Base-by-base conservation (phyloP, 495 filamentous ascomycete genomes). In the Penicillium bialowiezense region DNA sequence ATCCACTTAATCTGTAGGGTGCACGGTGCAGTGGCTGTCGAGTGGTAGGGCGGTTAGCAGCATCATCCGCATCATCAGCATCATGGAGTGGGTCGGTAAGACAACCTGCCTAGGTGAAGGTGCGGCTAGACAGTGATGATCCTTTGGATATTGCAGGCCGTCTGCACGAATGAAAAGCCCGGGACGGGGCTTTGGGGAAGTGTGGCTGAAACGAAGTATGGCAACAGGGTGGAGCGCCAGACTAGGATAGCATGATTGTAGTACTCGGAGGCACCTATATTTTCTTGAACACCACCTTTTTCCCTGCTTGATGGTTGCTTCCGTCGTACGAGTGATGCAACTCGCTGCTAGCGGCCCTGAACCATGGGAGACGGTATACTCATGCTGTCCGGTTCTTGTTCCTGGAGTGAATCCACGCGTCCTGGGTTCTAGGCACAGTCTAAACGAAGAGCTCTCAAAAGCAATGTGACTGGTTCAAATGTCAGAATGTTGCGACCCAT, bases 401-500 rank as follows among this genome's bases (percentile, higher is more conserved):
- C 24, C 33, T 33, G 34, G 12, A 3, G 5, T 32, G 29, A 13
- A 26, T 26, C 23, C 23, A 26, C 23, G 23, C 23, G 23, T 26
- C 23, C 23, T 26, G 23, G 23, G 23, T 26, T 26, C 23, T 26
- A 26, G 23, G 8, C 23, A 26, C 23, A 26, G 3, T 26, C 23
- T 26, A 8, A 26, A 3, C 23, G 23, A 26, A 4, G 23, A 26
- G 23, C 23, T 8, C 23, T 26, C 8, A 23, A 38, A 28, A 54
- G 20, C 12, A 34, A 2, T 23, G 13, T 39, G 32, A 39, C 12
- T 53, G 44, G 50, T 48, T 26, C 33, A 50, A 50, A 41, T 50
- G n/a, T 44, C 39, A 41, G 34, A 39, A 44, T 7, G 33, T 50
- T 12, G 20, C 32, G 50, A 63, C 9, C 60, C 55, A 56, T 54